These are phyloP conservation scores for Murraya paniculata DNA, from an alignment of 345 rosid species.

Conservation along the genomic window DNA sequence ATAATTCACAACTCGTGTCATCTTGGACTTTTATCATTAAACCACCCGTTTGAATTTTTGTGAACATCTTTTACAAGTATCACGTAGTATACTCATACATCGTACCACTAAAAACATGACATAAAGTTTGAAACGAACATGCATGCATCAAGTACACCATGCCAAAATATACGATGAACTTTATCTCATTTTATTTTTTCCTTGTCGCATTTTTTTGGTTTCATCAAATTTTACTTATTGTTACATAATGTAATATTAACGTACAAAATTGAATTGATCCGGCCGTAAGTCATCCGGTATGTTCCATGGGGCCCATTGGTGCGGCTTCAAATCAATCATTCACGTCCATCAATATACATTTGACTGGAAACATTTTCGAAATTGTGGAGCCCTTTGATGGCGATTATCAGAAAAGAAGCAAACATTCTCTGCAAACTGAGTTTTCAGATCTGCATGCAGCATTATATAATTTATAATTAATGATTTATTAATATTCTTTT, in stretches of 20 bases:
- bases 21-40: background rate
- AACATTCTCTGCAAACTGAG: conserved; percentile 22
- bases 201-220: conserved; percentile 3
- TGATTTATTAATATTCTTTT: background rate
- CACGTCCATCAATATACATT: background rate
- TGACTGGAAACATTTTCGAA: background rate
- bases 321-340: background rate
- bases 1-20: background rate
- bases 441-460: background rate
- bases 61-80: background rate
- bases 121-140: background rate
- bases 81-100: background rate
- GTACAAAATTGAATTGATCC: conserved; percentile 5
- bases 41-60: background rate
- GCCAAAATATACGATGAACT: background rate
- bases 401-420: conserved; percentile 8
- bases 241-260: background rate
- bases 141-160: background rate
- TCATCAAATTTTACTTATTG: conserved; percentile 7
- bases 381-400: conserved; percentile 19
- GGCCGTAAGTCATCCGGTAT: background rate
- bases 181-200: background rate
- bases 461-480: background rate
- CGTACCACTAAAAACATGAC: background rate
- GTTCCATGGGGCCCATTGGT: background rate